Percentiles rank a stretch among this genome's conserved stretches.
Evolutionary conservation across 768 basidiomycete genomes (phyloP).

Genomic region (Pleurotus djamor): DNA sequence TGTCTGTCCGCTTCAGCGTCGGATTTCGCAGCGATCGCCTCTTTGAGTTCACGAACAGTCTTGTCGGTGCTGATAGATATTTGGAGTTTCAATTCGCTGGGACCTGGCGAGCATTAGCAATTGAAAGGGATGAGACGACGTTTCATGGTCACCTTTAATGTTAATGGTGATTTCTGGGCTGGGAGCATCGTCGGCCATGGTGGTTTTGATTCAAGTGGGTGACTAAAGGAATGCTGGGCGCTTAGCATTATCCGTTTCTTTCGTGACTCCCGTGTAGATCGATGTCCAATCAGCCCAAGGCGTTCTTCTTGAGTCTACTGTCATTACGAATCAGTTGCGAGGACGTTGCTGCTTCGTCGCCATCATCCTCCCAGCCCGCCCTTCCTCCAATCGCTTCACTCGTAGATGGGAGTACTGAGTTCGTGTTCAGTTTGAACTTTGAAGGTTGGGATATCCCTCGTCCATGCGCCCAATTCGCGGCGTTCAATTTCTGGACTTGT

Average conservation of each 20-base stretch:
- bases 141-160: slow-evolving; percentile 53
- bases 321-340: background rate
- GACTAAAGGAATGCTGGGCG: background rate
- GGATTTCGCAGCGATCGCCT: slow-evolving; percentile 80
- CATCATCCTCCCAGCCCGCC: too few species aligned
- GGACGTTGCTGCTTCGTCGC: too few species aligned
- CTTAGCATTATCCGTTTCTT: background rate
- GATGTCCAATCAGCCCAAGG: background rate
- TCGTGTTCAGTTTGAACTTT: too few species aligned
- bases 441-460: too few species aligned
- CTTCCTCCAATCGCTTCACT: too few species aligned
- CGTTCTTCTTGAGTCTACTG: background rate
- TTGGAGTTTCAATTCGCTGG: slow-evolving; percentile 90
- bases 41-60: slow-evolving; percentile 89
- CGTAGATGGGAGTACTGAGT: too few species aligned
- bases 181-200: slow-evolving; percentile 47
- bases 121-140: background rate
- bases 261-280: background rate
- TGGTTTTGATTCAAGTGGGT: slow-evolving; percentile 14
- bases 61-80: slow-evolving; percentile 80
- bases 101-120: slow-evolving; percentile 43
- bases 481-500: too few species aligned
- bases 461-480: too few species aligned
- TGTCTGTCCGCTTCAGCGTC: slow-evolving; percentile 87
- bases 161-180: slow-evolving; percentile 60